These are phyloP conservation scores for Tulasnella sp. DNA, from an alignment of 768 basidiomycete species.

Conservation along the genomic window DNA sequence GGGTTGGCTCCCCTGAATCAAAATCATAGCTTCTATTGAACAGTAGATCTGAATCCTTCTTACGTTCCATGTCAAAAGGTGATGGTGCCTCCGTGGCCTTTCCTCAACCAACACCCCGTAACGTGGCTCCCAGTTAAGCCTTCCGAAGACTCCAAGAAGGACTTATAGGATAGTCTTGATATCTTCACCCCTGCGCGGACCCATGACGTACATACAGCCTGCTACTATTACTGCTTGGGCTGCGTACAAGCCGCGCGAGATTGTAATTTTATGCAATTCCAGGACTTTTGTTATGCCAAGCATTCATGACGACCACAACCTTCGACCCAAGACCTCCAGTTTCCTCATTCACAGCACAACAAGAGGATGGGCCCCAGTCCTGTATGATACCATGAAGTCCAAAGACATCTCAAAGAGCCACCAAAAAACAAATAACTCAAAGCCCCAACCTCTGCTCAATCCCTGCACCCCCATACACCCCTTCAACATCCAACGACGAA, in stretches of 20 bases:
- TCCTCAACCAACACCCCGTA: conserved; percentile 1
- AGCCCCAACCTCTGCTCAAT: conserved; percentile 3
- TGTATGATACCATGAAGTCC: background rate
- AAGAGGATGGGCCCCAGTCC: background rate
- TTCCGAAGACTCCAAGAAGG: background rate
- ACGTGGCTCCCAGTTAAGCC: conserved; percentile 10
- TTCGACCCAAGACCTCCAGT: no score
- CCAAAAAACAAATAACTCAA: background rate
- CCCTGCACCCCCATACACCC: background rate
- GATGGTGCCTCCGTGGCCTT: conserved; percentile 10
- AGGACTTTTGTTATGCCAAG: no score
- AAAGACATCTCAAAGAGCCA: background rate
- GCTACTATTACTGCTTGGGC: no score
- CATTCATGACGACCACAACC: no score
- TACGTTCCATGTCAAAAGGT: background rate
- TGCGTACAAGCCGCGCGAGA: no score
- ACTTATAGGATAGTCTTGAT: background rate
- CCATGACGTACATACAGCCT: no score
- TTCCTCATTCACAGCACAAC: background rate
- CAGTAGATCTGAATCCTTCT: background rate
- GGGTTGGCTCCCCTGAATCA: background rate
- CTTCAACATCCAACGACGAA: conserved; percentile 5
- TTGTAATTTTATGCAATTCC: no score
- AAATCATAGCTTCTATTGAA: background rate
- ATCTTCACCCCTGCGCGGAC: no score